Conservation (phyloP, 2,329 filamentous ascomycete genomes). For the Fusarium gaditjirri region DNA sequence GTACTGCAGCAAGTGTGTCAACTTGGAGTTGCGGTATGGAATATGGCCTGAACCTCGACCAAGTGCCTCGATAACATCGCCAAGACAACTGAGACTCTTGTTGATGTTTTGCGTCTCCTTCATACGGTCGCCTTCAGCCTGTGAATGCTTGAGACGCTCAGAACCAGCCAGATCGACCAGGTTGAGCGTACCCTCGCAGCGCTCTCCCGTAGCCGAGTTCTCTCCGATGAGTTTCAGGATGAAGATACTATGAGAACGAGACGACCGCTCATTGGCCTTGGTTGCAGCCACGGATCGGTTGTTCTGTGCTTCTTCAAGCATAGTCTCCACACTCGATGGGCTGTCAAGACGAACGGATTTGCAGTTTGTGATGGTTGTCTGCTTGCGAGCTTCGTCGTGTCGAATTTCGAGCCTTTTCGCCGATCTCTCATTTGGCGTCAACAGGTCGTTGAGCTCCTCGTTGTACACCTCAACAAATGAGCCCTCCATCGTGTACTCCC, state of each 20-base stretch:
- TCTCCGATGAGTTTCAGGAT: constrained; percentile 81
- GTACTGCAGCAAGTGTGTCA: constrained; percentile 95
- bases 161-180: constrained; percentile 95
- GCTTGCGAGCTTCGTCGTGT: constrained; percentile 83
- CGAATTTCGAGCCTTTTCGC: constrained; percentile 86
- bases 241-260: constrained; percentile 95
- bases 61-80: constrained; percentile 94
- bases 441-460: constrained; percentile 91
- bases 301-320: constrained; percentile 81
- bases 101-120: constrained; percentile 99
- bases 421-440: constrained; percentile 67
- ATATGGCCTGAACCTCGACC: constrained; percentile 85
- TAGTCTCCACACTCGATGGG: constrained; percentile 80
- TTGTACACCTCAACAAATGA: constrained; percentile 99
- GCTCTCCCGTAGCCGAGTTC: constrained; percentile 81
- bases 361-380: constrained; percentile 84
- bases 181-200: constrained; percentile 92
- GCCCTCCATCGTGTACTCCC: constrained; percentile 93
- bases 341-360: constrained; percentile 82
- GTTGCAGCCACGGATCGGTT: constrained; percentile 95
- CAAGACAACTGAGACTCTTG: constrained; percentile 88
- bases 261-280: constrained; percentile 96
- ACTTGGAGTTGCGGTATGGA: constrained; percentile 95
- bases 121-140: constrained; percentile 85
- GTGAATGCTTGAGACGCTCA: constrained; percentile 87